Evolutionary conservation across 345 rosid species (phyloP), one percentile per base, ranked within the genome.

Genomic region (Salix purpurea): DNA sequence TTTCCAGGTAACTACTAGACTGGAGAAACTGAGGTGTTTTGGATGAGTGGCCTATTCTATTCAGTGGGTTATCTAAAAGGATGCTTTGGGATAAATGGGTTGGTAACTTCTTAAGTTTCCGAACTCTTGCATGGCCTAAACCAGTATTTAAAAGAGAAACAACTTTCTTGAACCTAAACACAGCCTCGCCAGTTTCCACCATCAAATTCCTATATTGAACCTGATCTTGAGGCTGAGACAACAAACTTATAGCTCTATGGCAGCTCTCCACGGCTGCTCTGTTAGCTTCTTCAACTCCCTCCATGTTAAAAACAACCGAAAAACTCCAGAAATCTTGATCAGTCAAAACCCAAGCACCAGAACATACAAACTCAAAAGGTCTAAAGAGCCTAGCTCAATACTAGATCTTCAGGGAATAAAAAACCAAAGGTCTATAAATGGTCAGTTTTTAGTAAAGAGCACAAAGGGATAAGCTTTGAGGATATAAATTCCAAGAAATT

Each of bases 121-220:
- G 89, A 56, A 94, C 93, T 84, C 99, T 90, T 12, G 99, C 97
- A 88, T 94, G 99, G 78, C 98, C 97, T 82, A 90, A 89, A 78
- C 91, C 85, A 62, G 72, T 83, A 71, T 90, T 84, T 65, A 96
- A 79, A 83, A 96, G 87, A 82, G 86, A 92, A 83, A 81, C 84
- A 65, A 96, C 97, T 83, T 86, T 94, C 80, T 92, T 94, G 83
- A 96, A 94, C 93, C 84, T 87, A 84, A 76, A 87, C 73, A 96
- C 95, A 83, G 97, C 97, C 67, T 96, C 97, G 69, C 86, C 89
- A 75, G 94, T 90, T 80, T 92, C 94, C 72, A 83, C 80, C 85
- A 87, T 88, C 60, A 94, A 83, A 87, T 84, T 87, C 82, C 80
- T 87, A 62, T 80, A 78, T 65, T 85, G 89, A 40, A 81, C 90